Conservation (phyloP, 176 grass and related monocot species). For the Echinochloa phyllopogon region DNA sequence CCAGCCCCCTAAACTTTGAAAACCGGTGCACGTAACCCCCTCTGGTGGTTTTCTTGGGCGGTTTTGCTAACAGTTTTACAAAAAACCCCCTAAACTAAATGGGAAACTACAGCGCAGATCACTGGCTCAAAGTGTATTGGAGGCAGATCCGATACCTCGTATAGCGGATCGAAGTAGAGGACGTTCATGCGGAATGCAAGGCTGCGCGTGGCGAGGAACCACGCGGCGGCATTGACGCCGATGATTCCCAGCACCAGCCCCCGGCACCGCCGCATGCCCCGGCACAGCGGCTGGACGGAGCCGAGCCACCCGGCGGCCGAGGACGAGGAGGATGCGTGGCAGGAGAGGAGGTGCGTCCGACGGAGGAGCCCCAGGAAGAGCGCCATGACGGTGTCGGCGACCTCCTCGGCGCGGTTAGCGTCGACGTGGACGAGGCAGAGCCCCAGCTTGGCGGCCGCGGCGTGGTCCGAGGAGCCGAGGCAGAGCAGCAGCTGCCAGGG, state of each 20-base stretch:
- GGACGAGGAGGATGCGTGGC: constrained; percentile 63
- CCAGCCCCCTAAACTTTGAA: too few species aligned
- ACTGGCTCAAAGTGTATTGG: background rate
- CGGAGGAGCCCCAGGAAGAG: constrained; percentile 88
- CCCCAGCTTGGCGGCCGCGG: constrained; percentile 79
- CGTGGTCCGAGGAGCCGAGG: constrained; percentile 76
- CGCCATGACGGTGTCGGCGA: constrained; percentile 94
- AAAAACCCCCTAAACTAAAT: too few species aligned
- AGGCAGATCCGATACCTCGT: constrained; percentile 63
- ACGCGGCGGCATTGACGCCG: constrained; percentile 68
- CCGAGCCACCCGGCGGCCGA: constrained; percentile 72
- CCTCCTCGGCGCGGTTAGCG: constrained; percentile 79
- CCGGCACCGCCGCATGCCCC: constrained; percentile 82
- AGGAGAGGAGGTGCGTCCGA: constrained; percentile 77
- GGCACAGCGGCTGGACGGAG: constrained; percentile 79
- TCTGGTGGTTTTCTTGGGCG: too few species aligned
- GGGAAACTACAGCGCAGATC: constrained; percentile 27
- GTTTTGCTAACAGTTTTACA: too few species aligned
- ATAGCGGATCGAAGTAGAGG: constrained; percentile 88
- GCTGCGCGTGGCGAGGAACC: constrained; percentile 87
- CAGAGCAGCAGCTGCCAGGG: constrained; percentile 95
- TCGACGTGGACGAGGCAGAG: constrained; percentile 82
- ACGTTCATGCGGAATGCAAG: constrained; percentile 93
- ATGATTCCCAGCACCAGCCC: constrained; percentile 88
- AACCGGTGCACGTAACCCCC: too few species aligned